Evolutionary conservation across 768 basidiomycete species (phyloP), one percentile per base, ranked within the genome.

Genomic region (Russula abietina): DNA sequence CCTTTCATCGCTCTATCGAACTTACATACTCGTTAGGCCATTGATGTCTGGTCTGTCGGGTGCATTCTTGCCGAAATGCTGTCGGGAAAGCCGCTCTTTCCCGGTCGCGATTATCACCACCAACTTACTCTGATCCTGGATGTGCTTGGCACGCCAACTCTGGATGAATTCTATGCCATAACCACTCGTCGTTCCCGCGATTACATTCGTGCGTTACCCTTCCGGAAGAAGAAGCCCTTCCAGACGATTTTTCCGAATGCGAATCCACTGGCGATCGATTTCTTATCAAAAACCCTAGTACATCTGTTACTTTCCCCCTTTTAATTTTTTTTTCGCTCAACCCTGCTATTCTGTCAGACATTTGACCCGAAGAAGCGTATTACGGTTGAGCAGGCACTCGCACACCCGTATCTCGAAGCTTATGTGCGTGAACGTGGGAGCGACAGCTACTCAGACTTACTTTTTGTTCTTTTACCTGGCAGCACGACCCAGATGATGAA

Each of bases 141-240:
- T 69, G 91, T 98, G 33, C 86, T 99, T 50, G 97, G 97, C 26
- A 98, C 97, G 36, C 97, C 97, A 2, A 92, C 93, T 2, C 79
- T 98, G 59, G 97, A 99, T 68, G 97, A 98, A 71, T 98, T 98
- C 76, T 94, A 98, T 76, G 92, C 92, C 43, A 98, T 99, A 71
- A 94, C 91, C 17, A 92, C 93, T 11, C 83, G 87, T 19, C 79
- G 95, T 58, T 96, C 93, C 54, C 86, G 93, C 50, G 95, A 98
- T 71, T 98, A 98, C 74, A 90, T 98, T 65, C 88, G 95, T 22
- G 91, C 92, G 1, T 76, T 99, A 68, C 96, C 95, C 2, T 97
- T 98, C 83, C 83, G 90, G 66, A 96, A 94, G 77, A 84, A 83
- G 68, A 81, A 83, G 65, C 85, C 91, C 32, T 94, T 99, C 70